A percentile compares a stretch with the other conserved stretches of the same genome.
phyloP scores from a whole-genome alignment of 2,329 filamentous ascomycete genomes.

The Pseudocercospora pini-densiflorae region DNA sequence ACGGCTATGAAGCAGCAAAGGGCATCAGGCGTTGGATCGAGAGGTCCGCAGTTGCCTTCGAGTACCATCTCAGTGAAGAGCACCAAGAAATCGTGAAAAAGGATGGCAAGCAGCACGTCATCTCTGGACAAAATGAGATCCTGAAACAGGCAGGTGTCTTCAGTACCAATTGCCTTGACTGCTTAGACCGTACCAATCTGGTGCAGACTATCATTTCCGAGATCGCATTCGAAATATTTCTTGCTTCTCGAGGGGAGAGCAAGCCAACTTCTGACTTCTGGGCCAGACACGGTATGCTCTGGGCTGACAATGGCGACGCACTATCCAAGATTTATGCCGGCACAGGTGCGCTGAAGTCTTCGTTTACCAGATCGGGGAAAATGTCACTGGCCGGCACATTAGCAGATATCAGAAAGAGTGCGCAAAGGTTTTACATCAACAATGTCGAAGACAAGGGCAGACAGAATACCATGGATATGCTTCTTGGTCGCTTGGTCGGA shows the following conservation, averaged over 20 bases:
- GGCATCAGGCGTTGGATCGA: constrained; percentile 80
- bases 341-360: constrained; percentile 92
- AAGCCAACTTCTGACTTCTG: constrained; percentile 78
- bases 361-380: constrained; percentile 91
- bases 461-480: constrained; percentile 92
- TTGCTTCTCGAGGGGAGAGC: constrained; percentile 71
- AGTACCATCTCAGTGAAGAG: constrained; percentile 86
- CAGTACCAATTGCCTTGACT: constrained; percentile 94
- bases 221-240: constrained; percentile 86
- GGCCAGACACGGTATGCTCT: constrained; percentile 88
- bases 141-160: constrained; percentile 96
- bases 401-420: constrained; percentile 94
- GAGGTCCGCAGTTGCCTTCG: constrained; percentile 81
- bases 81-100: constrained; percentile 55
- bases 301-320: constrained; percentile 96
- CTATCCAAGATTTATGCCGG: constrained; percentile 95
- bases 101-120: constrained; percentile 44
- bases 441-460: constrained; percentile 93
- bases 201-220: constrained; percentile 95
- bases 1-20: constrained; percentile 88
- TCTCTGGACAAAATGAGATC: constrained; percentile 52
- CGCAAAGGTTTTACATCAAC: constrained; percentile 93
- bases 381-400: constrained; percentile 93
- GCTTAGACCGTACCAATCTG: constrained; percentile 91
- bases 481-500: constrained; percentile 84